phyloP scores from a whole-genome alignment of 768 basidiomycete species.

The Coprinellus micaceus region DNA sequence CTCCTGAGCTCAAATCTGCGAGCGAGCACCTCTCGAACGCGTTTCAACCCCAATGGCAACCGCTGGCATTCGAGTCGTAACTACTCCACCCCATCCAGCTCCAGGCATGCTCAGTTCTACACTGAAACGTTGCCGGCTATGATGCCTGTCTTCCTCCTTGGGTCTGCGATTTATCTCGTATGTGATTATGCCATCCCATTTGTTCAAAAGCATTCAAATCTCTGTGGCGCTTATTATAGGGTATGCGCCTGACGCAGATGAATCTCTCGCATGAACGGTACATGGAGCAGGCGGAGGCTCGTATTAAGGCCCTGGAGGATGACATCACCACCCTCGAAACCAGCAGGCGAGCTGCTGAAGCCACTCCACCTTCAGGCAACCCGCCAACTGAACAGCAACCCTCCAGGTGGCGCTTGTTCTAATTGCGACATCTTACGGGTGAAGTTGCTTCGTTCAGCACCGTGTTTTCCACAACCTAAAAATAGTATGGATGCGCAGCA shows the following conservation, averaged over 20 bases:
- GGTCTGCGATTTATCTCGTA: constrained; percentile 77
- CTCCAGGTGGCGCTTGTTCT: constrained; percentile 2
- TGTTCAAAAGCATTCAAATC: neutral
- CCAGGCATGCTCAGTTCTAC: constrained; percentile 65
- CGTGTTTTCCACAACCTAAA: neutral
- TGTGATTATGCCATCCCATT: constrained; percentile 15
- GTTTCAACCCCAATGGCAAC: neutral
- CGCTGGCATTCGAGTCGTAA: neutral
- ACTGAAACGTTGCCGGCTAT: constrained; percentile 67
- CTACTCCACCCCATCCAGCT: constrained; percentile 24
- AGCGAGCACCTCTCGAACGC: neutral
- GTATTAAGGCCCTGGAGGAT: constrained; percentile 53
- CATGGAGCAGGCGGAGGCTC: constrained; percentile 55
- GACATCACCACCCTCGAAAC: constrained; percentile 48
- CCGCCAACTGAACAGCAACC: constrained; percentile 2
- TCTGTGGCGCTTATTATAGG: constrained; percentile 34
- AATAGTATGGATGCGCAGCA: neutral
- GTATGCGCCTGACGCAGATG: constrained; percentile 59
- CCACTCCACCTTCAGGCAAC: neutral
- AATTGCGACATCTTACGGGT: neutral
- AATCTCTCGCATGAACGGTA: constrained; percentile 69
- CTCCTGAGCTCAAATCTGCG: neutral
- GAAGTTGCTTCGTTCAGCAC: too few relatives aligned
- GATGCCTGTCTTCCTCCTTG: constrained; percentile 74
- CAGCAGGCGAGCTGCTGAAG: constrained; percentile 10